Percentiles rank a stretch among this genome's conserved stretches.
These are phyloP conservation scores for Yamadazyma kanchanaburiensis DNA, from an alignment of 1,139 yeast genomes.

Conservation along the genomic window DNA sequence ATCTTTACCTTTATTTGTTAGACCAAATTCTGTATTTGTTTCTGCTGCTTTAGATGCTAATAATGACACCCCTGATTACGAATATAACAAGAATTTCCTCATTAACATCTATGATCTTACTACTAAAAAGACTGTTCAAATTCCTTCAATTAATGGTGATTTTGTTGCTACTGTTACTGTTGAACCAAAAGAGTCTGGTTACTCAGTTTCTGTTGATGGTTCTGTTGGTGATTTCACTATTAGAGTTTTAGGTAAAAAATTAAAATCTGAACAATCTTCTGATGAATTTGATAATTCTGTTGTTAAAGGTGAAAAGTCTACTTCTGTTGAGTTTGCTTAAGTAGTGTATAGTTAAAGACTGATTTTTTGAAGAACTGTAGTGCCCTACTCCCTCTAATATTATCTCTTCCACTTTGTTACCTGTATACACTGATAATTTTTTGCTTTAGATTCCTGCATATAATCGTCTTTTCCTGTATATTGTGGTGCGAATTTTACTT, in stretches of 20 bases:
- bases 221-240: conserved; percentile 4
- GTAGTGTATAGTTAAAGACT: too few species aligned
- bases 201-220: conserved; percentile 8
- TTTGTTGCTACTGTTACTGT: conserved; percentile 8
- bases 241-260: conserved; percentile 10
- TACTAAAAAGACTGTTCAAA: conserved; percentile 8
- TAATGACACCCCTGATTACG: conserved; percentile 15
- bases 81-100: conserved; percentile 15
- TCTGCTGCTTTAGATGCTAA: conserved; percentile 9
- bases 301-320: conserved; percentile 16
- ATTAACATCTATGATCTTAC: conserved; percentile 15
- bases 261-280: not conserved
- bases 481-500: too few species aligned
- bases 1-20: conserved; percentile 26
- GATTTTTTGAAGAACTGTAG: too few species aligned
- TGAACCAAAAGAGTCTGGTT: conserved; percentile 4
- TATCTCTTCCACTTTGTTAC: too few species aligned
- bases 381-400: too few species aligned
- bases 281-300: conserved; percentile 11
- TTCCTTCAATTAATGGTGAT: conserved; percentile 15
- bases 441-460: too few species aligned
- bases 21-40: conserved; percentile 21
- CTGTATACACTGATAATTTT: too few species aligned
- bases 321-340: not conserved
- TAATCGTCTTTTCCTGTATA: too few species aligned